Base-by-base conservation (phyloP, 176 grass and related monocot species). In the Oryza glumipatula region DNA sequence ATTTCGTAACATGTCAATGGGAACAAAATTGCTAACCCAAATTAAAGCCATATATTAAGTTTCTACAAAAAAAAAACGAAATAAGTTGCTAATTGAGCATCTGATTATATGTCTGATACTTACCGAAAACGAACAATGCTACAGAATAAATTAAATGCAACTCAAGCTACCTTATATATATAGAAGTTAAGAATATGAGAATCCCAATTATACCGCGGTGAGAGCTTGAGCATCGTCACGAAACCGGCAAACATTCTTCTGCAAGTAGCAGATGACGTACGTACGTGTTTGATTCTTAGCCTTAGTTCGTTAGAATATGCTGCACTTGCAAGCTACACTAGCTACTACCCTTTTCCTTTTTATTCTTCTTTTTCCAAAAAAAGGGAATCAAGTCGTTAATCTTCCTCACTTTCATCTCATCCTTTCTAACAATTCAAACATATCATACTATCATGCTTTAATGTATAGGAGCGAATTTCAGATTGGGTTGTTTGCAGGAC, bases 231-330 rank as follows among this genome's bases (percentile, higher is more conserved):
- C 63, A 68, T 52, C 43, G 43, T 44, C 46, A 54, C 9, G 13
- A 35, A 24, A 56, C 21, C 4, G 15, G 16, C 21, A 82, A 63
- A 72, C 36, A 71, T 19, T 54, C 15, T 63, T 80, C 4, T 19
- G 54, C 79, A 66, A 48, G 65, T 30, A 21, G 65, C n/a, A 21
- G 79, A 56, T 61, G 26, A 22, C 11, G 10, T 43, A 35, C 32
- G 8, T 9, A 26, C 38, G 35, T 72, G 23, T 32, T 21, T 68
- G 39, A 58, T 79, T 71, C 47, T 81, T 81, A 67, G 24, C n/a
- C 39, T 58, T 60, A 79, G 60, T 17, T 30, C 67, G 38, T 74
- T 48, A 56, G 12, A 8, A 79, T 71, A 70, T 70, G 26, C 30
- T 56, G 26, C 28, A 35, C 26, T 56, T 21, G 26, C 19, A 22